phyloP scores from a whole-genome alignment of 2,329 filamentous ascomycete genomes.

The Cordyceps militaris region DNA sequence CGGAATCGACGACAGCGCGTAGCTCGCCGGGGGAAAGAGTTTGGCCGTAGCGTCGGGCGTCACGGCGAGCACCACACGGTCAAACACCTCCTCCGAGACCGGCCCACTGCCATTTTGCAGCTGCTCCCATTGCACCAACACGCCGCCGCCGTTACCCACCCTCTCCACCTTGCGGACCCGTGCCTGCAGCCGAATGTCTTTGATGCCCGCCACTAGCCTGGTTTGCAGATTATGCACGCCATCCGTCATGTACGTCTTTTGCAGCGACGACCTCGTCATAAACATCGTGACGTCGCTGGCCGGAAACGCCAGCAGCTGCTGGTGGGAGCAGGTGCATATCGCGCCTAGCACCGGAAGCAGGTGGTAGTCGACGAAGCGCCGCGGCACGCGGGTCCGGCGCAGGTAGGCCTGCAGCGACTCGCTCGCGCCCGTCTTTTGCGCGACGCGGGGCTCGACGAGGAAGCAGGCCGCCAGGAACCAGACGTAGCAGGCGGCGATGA shows the following conservation, averaged over 20 bases:
- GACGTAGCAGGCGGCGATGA: constrained; percentile 40
- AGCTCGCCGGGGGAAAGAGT: constrained; percentile 38
- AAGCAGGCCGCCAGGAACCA: constrained; percentile 50
- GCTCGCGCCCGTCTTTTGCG: neutral
- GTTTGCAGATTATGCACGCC: constrained; percentile 43
- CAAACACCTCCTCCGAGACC: constrained; percentile 33
- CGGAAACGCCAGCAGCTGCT: constrained; percentile 42
- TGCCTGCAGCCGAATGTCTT: constrained; percentile 32
- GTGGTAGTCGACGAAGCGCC: constrained; percentile 40
- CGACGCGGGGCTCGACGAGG: constrained; percentile 30
- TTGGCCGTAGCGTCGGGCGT: constrained; percentile 44
- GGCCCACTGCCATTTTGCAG: constrained; percentile 9
- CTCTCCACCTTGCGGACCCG: constrained; percentile 28
- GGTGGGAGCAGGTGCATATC: constrained; percentile 48
- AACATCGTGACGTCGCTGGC: constrained; percentile 47
- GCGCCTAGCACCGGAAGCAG: constrained; percentile 48
- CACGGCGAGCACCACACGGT: constrained; percentile 47
- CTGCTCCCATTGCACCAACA: constrained; percentile 3
- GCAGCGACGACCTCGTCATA: constrained; percentile 37
- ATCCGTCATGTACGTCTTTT: constrained; percentile 45
- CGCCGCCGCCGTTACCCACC: neutral
- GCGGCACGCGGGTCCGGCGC: constrained; percentile 41
- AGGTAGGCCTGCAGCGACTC: constrained; percentile 46
- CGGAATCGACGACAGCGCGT: constrained; percentile 37
- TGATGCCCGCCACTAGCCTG: constrained; percentile 34